These are phyloP conservation scores for Bathelium albidoporum DNA, from an alignment of 495 filamentous ascomycete genomes.

Conservation along the genomic window DNA sequence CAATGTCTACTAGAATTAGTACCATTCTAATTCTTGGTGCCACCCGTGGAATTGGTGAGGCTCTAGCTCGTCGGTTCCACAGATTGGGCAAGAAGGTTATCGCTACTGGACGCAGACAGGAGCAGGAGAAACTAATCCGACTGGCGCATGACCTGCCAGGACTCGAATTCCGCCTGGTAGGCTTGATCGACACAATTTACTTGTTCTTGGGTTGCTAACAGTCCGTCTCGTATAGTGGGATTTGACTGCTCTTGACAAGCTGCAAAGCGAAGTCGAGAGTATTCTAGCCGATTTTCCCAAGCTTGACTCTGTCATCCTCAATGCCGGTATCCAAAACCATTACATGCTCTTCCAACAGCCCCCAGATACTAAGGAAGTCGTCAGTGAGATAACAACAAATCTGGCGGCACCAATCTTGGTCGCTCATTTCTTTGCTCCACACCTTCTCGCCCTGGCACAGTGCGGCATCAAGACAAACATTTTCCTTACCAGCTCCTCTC, in stretches of 20 bases:
- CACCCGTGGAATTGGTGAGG: conserved; percentile 19
- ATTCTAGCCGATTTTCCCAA: conserved; percentile 24
- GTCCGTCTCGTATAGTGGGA: conserved; percentile 8
- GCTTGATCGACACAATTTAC: neutral
- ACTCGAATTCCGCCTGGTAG: conserved; percentile 11
- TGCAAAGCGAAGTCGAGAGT: conserved; percentile 18
- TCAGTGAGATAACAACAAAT: conserved; percentile 25
- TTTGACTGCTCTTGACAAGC: conserved; percentile 21
- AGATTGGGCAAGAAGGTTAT: conserved; percentile 16
- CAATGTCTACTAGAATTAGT: conserved; percentile 6
- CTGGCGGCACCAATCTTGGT: conserved; percentile 29
- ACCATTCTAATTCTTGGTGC: conserved; percentile 17
- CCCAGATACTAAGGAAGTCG: conserved; percentile 19
- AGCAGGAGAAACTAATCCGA: conserved; percentile 16
- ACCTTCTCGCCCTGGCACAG: conserved; percentile 21
- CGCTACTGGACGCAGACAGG: conserved; percentile 14
- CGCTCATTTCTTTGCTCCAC: conserved; percentile 23
- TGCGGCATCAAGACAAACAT: conserved; percentile 21
- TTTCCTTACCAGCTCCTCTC: conserved; percentile 25
- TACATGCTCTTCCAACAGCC: neutral
- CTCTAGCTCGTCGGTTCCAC: conserved; percentile 14
- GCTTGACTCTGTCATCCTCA: conserved; percentile 32
- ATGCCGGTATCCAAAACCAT: conserved; percentile 26
- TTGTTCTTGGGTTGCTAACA: neutral
- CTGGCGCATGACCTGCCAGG: conserved; percentile 27